Base-by-base conservation (phyloP, 805 yeast genomes). In the Candida nemodendra region DNA sequence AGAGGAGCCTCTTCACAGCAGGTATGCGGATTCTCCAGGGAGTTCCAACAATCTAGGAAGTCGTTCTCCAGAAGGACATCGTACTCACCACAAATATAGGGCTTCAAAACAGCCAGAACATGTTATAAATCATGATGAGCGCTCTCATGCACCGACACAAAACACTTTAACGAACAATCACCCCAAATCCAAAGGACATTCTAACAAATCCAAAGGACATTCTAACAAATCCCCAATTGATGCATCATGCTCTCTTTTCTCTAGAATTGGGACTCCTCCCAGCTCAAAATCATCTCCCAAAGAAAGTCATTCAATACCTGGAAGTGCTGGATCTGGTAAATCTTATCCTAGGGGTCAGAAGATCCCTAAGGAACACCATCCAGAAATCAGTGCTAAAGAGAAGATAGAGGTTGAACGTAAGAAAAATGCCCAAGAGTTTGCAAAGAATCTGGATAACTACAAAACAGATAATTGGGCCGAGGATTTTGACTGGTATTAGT, bases 401-500 rank as follows among this genome's bases (percentile, higher is more conserved):
- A n/a, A n/a, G n/a, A n/a, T n/a, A 28, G 31, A 28, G n/a, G 16
- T 31, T 23, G 41, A 41, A 26, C 32, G 41, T 16, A 46, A 44
- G 23, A 29, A 43, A 19, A 46, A 41, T 25, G 53, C 48, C 19
- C 18, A 34, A 32, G 51, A 48, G 31, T 44, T 48, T 21, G 46
- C 42, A 15, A 42, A 47, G 25, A 15, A 26, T 17, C 36, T 43
- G 18, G 43, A 45, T 8, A 25, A 45, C 27, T 32, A 32, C 29
- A 42, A 38, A 19, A 17, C 36, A n/a, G 45, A 38, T 3, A 37
- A 36, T 32, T 47, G 51, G 51, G 48, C 51, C 6, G 51, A 47
- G 31, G 51, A 47, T 15, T 39, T 47, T 21, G 51, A 43, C 15
- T 45, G 50, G 50, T 45, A 37, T 16, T 42, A 29, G 36, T 18